Base-by-base conservation (phyloP, 257 asterid species). In the Solanum infundibuliforme region DNA sequence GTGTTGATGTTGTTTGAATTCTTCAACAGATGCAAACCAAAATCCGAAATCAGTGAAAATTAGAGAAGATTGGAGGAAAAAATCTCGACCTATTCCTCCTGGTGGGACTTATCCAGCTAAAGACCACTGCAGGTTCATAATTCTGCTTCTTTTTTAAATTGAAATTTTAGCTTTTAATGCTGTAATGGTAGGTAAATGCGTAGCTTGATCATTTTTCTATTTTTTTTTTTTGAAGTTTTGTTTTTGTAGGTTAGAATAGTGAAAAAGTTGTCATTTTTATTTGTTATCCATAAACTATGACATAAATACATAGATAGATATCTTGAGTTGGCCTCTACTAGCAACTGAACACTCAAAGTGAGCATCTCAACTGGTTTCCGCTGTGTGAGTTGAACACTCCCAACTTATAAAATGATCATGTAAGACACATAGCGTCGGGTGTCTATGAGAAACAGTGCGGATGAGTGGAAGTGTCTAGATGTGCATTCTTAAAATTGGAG, bases 101-200 rank as follows among this genome's bases (percentile, higher is more conserved):
- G 99, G 99, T 87, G 99, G 99, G 12, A 94, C 96, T 87, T 97
- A 97, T 90, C 99, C 99, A 8, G 99, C 99, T 36, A 96, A 95
- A 93, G 99, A 97, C 48, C 98, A 96, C 66, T 97, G 98, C 99
- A 97, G 99, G 98, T 97, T 79, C 85, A 27, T 27, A 7, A 46
- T 43, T 79, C 66, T 77, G 84, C 18, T 2, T 10, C 3, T 21
- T 34, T 10, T 73, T 35, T 34, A 2, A 35, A 74, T 21, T 74
- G 2, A 34, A 73, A 0, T 35, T 73, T 35, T 55, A 4, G 48
- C 18, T 34, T 34, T 73, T 55, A 18, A 3, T 73, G 29, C 12
- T 35, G 25, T 20, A 71, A 71, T 71, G 39, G 77, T 21, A 38
- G 83, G 10, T 38, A 13, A 79, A 27, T 41, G 4, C 65, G 65